Conservation (phyloP, 208 protist species). For the Borovskyia barvae region DNA sequence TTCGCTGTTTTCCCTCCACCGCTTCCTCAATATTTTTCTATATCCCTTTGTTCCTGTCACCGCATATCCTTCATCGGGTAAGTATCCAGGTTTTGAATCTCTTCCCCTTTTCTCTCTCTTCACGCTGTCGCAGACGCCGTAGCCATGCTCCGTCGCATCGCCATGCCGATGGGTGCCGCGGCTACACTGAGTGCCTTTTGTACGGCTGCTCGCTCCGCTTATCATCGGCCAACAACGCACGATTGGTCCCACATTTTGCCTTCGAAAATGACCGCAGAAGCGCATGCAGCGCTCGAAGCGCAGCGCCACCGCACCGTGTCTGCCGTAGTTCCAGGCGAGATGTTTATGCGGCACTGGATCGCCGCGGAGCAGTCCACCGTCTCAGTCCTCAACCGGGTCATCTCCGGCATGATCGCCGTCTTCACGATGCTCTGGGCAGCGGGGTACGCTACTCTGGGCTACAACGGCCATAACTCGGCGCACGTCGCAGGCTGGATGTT, state of each 20-base stretch:
- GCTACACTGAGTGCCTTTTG: conserved; percentile 20
- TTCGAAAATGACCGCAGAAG: conserved; percentile 50
- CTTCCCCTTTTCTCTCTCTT: conserved; percentile 3
- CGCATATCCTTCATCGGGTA: too few relatives aligned
- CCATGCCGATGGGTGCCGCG: conserved; percentile 26
- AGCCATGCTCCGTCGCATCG: conserved; percentile 65
- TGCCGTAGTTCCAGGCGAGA: conserved; percentile 81
- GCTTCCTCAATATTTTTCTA: too few relatives aligned
- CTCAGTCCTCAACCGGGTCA: conserved; percentile 84
- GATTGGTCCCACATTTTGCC: conserved; percentile 73
- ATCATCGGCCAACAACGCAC: conserved; percentile 75
- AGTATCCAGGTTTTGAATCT: background rate
- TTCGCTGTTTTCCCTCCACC: too few relatives aligned
- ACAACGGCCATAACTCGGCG: conserved; percentile 81
- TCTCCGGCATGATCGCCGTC: conserved; percentile 82
- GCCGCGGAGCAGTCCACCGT: conserved; percentile 85
- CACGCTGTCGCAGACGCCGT: too few relatives aligned
- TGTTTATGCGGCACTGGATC: conserved; percentile 93
- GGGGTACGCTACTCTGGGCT: conserved; percentile 83
- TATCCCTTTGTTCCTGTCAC: too few relatives aligned
- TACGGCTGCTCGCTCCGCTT: conserved; percentile 32
- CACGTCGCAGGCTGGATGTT: conserved; percentile 80
- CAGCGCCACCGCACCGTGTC: conserved; percentile 80
- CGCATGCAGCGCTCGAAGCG: conserved; percentile 32
- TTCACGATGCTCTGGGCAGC: conserved; percentile 81